phyloP scores from a whole-genome alignment of 768 basidiomycete genomes.

The Hypholoma fasciculare region DNA sequence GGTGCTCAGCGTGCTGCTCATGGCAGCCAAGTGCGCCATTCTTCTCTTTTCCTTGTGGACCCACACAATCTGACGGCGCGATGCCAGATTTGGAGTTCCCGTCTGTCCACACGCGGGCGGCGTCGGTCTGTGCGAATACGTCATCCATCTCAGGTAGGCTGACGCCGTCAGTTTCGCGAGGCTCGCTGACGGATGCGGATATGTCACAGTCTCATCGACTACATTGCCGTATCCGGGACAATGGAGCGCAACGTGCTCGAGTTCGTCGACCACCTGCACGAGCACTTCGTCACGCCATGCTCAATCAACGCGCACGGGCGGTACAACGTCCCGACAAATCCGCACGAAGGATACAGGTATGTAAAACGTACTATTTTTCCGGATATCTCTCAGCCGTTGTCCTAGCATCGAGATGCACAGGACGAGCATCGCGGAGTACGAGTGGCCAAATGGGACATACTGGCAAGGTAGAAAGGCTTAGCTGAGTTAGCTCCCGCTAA shows the following conservation, averaged over 20 bases:
- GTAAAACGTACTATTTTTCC: background rate
- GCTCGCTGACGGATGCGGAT: background rate
- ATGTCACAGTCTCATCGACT: conserved; percentile 76
- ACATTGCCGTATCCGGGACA: conserved; percentile 85
- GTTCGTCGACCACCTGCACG: conserved; percentile 89
- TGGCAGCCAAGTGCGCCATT: conserved; percentile 75
- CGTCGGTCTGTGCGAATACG: conserved; percentile 91
- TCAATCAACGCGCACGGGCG: conserved; percentile 83
- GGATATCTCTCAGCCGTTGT: background rate
- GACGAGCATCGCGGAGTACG: conserved; percentile 76
- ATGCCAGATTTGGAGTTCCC: conserved; percentile 69
- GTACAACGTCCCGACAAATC: conserved; percentile 82
- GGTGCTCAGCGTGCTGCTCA: conserved; percentile 85
- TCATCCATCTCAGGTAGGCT: conserved; percentile 71
- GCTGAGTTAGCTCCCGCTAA: too few species aligned
- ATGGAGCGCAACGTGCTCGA: conserved; percentile 96
- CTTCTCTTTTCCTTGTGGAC: background rate
- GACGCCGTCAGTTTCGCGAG: background rate
- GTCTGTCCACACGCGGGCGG: conserved; percentile 96
- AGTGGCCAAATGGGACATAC: conserved; percentile 85
- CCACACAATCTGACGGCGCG: background rate
- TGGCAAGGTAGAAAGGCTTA: conserved; percentile 43
- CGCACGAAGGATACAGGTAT: conserved; percentile 79
- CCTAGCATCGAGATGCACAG: conserved; percentile 87
- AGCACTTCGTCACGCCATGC: conserved; percentile 88